A percentile compares a stretch with the other conserved stretches of the same genome.
Conservation (phyloP, 2,329 filamentous ascomycete genomes). For the Cercospora sp. region DNA sequence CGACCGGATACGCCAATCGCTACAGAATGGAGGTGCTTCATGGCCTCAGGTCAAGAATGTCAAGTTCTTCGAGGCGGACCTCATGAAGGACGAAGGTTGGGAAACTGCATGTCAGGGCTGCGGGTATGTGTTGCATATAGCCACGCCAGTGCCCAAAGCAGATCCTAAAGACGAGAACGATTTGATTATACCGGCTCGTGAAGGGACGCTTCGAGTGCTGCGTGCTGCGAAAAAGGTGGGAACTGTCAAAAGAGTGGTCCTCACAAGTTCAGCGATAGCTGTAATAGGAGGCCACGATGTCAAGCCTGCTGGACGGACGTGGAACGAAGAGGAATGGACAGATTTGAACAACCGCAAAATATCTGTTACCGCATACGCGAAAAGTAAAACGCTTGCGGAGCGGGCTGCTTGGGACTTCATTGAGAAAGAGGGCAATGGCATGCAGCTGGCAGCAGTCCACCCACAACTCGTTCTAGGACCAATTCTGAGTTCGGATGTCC, state of each 20-base stretch:
- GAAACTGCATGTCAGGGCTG: neutral
- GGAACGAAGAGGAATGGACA: neutral
- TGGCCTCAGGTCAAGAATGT: neutral
- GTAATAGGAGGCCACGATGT: neutral
- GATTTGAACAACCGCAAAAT: neutral
- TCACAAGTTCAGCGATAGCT: neutral
- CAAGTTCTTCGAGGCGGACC: neutral
- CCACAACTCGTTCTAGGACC: constrained; percentile 35
- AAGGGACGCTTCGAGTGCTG: neutral
- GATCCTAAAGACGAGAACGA: neutral
- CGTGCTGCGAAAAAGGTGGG: neutral
- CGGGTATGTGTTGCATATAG: neutral
- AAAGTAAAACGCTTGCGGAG: constrained; percentile 1
- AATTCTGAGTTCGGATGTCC: constrained; percentile 32
- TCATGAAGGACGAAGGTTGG: neutral
- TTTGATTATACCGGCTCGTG: neutral
- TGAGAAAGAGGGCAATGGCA: neutral
- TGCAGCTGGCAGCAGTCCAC: neutral
- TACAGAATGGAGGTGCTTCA: constrained; percentile 17
- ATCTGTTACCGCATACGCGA: neutral
- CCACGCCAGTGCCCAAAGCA: neutral
- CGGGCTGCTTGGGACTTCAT: neutral
- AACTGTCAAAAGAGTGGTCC: neutral
- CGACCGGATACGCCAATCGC: constrained; percentile 29
- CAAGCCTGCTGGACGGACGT: neutral